Percentiles rank a stretch among this genome's conserved stretches.
These are phyloP conservation scores for Neocatenulostroma microsporum DNA, from an alignment of 2,329 filamentous ascomycete species.

Conservation along the genomic window DNA sequence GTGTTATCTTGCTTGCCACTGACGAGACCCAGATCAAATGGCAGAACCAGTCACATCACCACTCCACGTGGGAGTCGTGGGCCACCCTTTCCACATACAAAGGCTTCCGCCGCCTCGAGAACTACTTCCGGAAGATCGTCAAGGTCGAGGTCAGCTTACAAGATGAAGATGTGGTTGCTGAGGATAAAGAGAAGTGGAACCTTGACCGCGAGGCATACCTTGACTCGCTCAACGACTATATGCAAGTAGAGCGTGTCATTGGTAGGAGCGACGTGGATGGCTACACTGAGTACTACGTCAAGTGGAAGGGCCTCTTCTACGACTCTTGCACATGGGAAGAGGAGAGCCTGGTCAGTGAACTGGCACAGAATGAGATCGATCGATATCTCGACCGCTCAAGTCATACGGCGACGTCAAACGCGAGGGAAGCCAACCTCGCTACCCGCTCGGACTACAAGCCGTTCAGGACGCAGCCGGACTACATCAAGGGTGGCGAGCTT, in stretches of 20 bases:
- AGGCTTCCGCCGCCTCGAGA: constrained; percentile 83
- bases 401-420: constrained; percentile 72
- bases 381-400: constrained; percentile 78
- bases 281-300: constrained; percentile 82
- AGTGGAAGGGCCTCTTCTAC: constrained; percentile 81
- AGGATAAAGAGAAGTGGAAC: constrained; percentile 88
- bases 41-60: constrained; percentile 90
- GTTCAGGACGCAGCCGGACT: constrained; percentile 90
- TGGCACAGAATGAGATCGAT: constrained; percentile 85
- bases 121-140: constrained; percentile 82
- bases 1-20: constrained; percentile 10
- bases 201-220: constrained; percentile 88
- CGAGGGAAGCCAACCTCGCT: constrained; percentile 63
- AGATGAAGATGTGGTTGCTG: constrained; percentile 65
- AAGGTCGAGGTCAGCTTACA: constrained; percentile 71
- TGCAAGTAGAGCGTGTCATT: constrained; percentile 87
- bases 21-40: constrained; percentile 68
- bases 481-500: constrained; percentile 76
- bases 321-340: constrained; percentile 92
- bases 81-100: constrained; percentile 67
- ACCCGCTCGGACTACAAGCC: constrained; percentile 64
- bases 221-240: constrained; percentile 82
- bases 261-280: constrained; percentile 71
- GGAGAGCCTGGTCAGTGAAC: constrained; percentile 63
- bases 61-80: constrained; percentile 88